Conservation (phyloP, 306 rosid species). For the Acacia confusa region DNA sequence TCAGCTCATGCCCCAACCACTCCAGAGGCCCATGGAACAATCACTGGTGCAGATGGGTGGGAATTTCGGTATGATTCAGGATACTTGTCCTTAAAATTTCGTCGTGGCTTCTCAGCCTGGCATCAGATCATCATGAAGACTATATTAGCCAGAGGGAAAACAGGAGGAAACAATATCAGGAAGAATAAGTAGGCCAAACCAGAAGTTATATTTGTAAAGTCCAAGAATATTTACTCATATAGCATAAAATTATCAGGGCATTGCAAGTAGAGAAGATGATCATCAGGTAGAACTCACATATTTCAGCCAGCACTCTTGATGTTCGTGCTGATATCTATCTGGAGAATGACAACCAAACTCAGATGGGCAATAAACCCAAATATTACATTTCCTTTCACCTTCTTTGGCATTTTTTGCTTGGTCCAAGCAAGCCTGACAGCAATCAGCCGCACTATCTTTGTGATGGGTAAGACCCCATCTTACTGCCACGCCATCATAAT, state of each 20-base stretch:
- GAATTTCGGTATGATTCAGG: constrained; percentile 64
- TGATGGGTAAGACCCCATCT: constrained; percentile 96
- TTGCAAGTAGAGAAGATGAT: constrained; percentile 15
- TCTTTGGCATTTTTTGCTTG: constrained; percentile 72
- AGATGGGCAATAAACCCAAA: constrained; percentile 95
- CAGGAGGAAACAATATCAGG: neutral
- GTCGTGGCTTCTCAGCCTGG: constrained; percentile 75
- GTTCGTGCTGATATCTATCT: constrained; percentile 79
- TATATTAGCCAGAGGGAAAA: constrained; percentile 16
- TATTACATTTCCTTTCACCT: constrained; percentile 74
- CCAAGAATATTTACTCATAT: neutral
- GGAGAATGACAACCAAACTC: constrained; percentile 91
- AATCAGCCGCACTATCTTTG: constrained; percentile 96
- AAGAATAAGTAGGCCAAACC: constrained; percentile 28
- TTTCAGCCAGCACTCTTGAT: constrained; percentile 94
- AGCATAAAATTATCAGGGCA: neutral
- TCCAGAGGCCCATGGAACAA: constrained; percentile 91
- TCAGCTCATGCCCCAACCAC: constrained; percentile 39
- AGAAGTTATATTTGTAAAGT: neutral
- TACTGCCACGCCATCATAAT: constrained; percentile 86
- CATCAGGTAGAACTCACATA: constrained; percentile 52
- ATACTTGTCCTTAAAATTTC: constrained; percentile 74
- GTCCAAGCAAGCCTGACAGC: constrained; percentile 93
- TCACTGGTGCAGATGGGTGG: constrained; percentile 64
- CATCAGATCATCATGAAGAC: constrained; percentile 32